A percentile compares a stretch with the other conserved stretches of the same genome.
These are phyloP conservation scores for Irpex rosettiformis DNA, from an alignment of 1,284 basidiomycete genomes.

Conservation along the genomic window DNA sequence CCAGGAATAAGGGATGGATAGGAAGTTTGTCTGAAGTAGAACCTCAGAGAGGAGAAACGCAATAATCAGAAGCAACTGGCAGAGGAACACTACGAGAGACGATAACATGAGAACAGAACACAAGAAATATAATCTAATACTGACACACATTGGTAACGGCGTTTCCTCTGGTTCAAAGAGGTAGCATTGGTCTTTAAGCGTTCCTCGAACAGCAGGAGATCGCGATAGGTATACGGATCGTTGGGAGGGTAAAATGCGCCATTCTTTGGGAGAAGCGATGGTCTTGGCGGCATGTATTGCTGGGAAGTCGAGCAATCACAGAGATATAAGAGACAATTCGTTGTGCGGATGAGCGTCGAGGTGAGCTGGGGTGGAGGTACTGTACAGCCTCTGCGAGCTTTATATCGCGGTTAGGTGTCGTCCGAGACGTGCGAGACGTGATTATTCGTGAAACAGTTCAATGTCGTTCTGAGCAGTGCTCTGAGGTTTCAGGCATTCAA, in stretches of 20 bases:
- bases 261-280: slow-evolving; percentile 21
- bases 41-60: slow-evolving; percentile 72
- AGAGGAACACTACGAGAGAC: slow-evolving; percentile 62
- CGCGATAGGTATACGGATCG: slow-evolving; percentile 79
- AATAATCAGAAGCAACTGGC: slow-evolving; percentile 67
- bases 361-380: too few relatives aligned
- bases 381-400: too few relatives aligned
- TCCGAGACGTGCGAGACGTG: background rate
- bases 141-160: slow-evolving; percentile 82
- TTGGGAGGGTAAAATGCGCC: slow-evolving; percentile 58
- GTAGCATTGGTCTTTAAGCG: slow-evolving; percentile 91
- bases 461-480: background rate
- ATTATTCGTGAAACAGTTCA: background rate
- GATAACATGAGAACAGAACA: background rate
- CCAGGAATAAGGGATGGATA: slow-evolving; percentile 60
- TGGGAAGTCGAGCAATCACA: background rate
- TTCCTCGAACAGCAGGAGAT: slow-evolving; percentile 94
- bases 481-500: background rate
- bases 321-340: background rate
- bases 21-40: slow-evolving; percentile 62
- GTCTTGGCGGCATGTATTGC: slow-evolving; percentile 16
- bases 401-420: too few relatives aligned
- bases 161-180: slow-evolving; percentile 75
- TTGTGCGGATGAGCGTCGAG: background rate
- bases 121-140: background rate